A percentile compares a stretch with the other conserved stretches of the same genome.
Conservation (phyloP, 2,329 filamentous ascomycete species). For the Fusarium sp. region DNA sequence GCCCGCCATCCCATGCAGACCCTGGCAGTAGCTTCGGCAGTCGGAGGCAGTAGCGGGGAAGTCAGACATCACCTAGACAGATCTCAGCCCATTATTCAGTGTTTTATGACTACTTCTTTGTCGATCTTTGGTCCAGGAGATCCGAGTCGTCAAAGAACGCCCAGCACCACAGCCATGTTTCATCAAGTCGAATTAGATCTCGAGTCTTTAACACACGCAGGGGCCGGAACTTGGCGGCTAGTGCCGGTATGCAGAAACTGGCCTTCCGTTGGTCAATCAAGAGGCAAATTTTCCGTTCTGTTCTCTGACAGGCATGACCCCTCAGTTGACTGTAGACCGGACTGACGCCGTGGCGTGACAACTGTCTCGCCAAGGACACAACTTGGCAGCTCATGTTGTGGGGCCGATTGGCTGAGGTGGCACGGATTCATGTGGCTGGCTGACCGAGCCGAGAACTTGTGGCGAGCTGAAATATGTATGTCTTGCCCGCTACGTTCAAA, state of each 20-base stretch:
- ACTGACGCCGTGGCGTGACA: background rate
- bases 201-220: background rate
- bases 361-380: background rate
- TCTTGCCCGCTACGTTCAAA: background rate
- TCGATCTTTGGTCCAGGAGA: background rate
- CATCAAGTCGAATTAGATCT: background rate
- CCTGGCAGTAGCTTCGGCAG: background rate
- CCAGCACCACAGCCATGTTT: background rate
- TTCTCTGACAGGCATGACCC: background rate
- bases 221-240: background rate
- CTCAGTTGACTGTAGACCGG: background rate
- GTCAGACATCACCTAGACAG: background rate
- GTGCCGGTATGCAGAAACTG: background rate
- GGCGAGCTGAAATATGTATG: constrained; percentile 1
- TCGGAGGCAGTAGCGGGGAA: background rate
- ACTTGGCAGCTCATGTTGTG: background rate
- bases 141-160: background rate
- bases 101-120: background rate
- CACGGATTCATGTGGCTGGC: background rate
- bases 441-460: background rate
- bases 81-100: background rate
- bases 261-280: background rate
- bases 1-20: background rate
- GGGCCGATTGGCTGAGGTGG: background rate
- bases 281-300: background rate